Conservation (phyloP, 257 asterid species). For the Solanum rostratum region DNA sequence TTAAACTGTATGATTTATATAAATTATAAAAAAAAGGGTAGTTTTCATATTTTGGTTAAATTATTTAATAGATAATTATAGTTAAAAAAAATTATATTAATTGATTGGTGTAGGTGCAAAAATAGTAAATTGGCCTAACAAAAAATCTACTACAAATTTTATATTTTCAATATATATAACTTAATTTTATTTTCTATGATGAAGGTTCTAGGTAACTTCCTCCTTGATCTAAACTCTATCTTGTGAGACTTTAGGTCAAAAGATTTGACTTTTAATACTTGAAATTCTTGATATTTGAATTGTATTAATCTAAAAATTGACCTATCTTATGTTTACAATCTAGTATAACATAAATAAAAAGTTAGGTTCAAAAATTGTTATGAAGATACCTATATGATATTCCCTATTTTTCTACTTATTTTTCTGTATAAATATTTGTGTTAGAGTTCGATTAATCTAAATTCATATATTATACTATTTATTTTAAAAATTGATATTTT, state of each 20-base stretch:
- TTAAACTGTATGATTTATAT: no score
- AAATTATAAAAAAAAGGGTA: not conserved
- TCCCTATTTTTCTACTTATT: no score
- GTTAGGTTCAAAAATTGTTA: not conserved
- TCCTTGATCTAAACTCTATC: not conserved
- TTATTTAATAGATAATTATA: not conserved
- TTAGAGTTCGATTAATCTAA: not conserved
- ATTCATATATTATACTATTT: not conserved
- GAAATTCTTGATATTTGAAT: not conserved
- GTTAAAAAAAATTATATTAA: not conserved
- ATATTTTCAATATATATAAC: not conserved
- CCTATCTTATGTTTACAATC: not conserved
- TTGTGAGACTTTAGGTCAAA: not conserved
- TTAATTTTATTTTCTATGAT: not conserved
- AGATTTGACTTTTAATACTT: not conserved
- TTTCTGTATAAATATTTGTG: not conserved
- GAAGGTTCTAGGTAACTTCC: not conserved
- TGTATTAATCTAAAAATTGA: not conserved
- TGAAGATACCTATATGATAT: not conserved
- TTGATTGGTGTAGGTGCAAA: not conserved
- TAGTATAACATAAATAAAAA: not conserved
- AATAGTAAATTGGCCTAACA: not conserved
- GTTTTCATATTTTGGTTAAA: not conserved
- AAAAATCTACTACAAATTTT: not conserved
- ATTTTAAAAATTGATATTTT: not conserved